phyloP scores from a whole-genome alignment of 2,329 filamentous ascomycete genomes.

The Pyricularia grisea region DNA sequence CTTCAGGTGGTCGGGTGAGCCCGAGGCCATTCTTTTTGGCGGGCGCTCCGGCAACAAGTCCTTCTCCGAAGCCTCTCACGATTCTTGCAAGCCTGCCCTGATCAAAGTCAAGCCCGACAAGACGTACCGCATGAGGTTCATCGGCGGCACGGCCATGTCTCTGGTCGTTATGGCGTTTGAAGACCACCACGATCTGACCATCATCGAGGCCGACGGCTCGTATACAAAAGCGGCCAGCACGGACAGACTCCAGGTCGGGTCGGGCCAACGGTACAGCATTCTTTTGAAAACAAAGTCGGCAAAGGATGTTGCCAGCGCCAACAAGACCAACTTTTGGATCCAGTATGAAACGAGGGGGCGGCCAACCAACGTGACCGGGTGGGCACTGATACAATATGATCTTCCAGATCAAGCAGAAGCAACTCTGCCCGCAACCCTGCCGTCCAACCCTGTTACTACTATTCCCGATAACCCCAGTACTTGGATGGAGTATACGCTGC shows the following conservation, averaged over 20 bases:
- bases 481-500: constrained; percentile 34
- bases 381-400: constrained; percentile 37
- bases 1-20: constrained; percentile 51
- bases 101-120: constrained; percentile 50
- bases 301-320: constrained; percentile 27
- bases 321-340: constrained; percentile 29
- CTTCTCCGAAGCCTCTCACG: constrained; percentile 22
- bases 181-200: constrained; percentile 46
- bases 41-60: constrained; percentile 34
- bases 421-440: constrained; percentile 10
- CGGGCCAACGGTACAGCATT: constrained; percentile 52
- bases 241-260: constrained; percentile 42
- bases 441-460: constrained; percentile 18
- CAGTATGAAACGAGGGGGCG: constrained; percentile 39
- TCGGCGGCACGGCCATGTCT: constrained; percentile 33
- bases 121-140: constrained; percentile 52
- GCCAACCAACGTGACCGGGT: constrained; percentile 32
- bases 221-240: constrained; percentile 39
- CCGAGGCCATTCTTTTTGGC: constrained; percentile 47
- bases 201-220: constrained; percentile 51
- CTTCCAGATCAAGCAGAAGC: not conserved
- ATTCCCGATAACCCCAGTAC: constrained; percentile 23
- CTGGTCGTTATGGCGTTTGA: constrained; percentile 40
- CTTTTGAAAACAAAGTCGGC: constrained; percentile 42
- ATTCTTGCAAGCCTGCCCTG: constrained; percentile 33